A percentile compares a stretch with the other conserved stretches of the same genome.
phyloP scores from a whole-genome alignment of 2,329 filamentous ascomycete genomes.

The Arthrobotrys musiformis region DNA sequence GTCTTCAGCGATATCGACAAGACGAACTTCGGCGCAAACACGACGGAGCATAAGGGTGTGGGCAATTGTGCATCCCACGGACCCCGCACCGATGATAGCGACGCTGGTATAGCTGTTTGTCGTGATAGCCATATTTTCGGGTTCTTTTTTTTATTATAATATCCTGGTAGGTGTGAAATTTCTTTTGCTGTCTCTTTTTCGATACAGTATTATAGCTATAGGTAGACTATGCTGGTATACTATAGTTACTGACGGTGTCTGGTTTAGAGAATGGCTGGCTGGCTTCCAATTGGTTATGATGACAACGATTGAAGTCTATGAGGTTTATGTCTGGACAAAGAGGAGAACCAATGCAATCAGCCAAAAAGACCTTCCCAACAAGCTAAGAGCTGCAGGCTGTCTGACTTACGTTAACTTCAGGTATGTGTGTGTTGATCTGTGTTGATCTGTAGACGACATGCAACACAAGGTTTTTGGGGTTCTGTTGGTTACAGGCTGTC shows the following conservation, averaged over 20 bases:
- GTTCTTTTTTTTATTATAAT: conserved; percentile 1
- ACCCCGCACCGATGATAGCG: conserved; percentile 60
- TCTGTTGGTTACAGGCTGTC: neutral
- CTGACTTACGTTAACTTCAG: conserved; percentile 4
- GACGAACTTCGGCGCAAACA: conserved; percentile 60
- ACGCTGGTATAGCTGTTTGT: conserved; percentile 42
- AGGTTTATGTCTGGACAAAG: conserved; percentile 15
- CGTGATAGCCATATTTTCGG: neutral
- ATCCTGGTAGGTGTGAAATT: conserved; percentile 4
- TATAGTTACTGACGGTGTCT: neutral
- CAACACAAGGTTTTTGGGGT: conserved; percentile 32
- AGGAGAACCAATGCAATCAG: neutral
- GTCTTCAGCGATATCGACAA: conserved; percentile 61
- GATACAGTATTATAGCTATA: too few species aligned
- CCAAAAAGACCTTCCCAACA: neutral
- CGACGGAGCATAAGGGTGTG: conserved; percentile 60
- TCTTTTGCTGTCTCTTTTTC: neutral
- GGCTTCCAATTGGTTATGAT: conserved; percentile 26
- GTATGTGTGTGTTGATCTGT: conserved; percentile 28
- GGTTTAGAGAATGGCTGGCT: conserved; percentile 31
- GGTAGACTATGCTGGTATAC: too few species aligned
- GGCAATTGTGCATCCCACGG: conserved; percentile 61
- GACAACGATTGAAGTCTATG: conserved; percentile 22
- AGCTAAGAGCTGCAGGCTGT: too few species aligned
- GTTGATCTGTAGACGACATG: conserved; percentile 54